Conservation (phyloP, 2,329 filamentous ascomycete genomes). For the Thelonectria rubi region DNA sequence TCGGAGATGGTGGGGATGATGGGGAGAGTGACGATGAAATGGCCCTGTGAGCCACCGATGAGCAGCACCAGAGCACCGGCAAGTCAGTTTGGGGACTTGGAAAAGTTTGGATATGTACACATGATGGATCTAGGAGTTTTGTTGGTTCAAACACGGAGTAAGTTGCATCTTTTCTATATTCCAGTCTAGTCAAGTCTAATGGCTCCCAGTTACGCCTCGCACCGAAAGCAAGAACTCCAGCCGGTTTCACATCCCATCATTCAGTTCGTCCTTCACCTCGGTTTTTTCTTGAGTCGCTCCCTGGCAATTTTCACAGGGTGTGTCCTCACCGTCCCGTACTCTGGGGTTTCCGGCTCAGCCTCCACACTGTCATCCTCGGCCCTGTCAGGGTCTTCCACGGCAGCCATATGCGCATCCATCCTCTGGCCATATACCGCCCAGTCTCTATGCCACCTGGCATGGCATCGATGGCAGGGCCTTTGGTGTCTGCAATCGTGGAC, state of each 20-base stretch:
- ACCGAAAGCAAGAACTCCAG: background rate
- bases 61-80: background rate
- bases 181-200: conserved; percentile 8
- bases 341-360: conserved; percentile 11
- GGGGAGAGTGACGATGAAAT: conserved; percentile 66
- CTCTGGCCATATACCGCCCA: conserved; percentile 31
- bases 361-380: background rate
- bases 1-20: conserved; percentile 69
- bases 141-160: conserved; percentile 4
- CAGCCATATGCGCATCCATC: conserved; percentile 22
- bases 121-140: background rate
- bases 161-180: conserved; percentile 5
- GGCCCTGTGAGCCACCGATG: conserved; percentile 47
- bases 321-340: conserved; percentile 27
- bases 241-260: background rate
- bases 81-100: background rate
- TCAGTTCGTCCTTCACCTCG: background rate
- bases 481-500: conserved; percentile 30
- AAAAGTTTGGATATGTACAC: background rate
- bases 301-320: conserved; percentile 33
- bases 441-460: conserved; percentile 32
- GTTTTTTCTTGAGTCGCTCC: conserved; percentile 17
- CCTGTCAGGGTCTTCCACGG: conserved; percentile 17
- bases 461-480: conserved; percentile 32
- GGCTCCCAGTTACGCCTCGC: background rate